These are phyloP conservation scores for Geotrichum cucujoidarum DNA, from an alignment of 1,139 yeast genomes.

Conservation along the genomic window DNA sequence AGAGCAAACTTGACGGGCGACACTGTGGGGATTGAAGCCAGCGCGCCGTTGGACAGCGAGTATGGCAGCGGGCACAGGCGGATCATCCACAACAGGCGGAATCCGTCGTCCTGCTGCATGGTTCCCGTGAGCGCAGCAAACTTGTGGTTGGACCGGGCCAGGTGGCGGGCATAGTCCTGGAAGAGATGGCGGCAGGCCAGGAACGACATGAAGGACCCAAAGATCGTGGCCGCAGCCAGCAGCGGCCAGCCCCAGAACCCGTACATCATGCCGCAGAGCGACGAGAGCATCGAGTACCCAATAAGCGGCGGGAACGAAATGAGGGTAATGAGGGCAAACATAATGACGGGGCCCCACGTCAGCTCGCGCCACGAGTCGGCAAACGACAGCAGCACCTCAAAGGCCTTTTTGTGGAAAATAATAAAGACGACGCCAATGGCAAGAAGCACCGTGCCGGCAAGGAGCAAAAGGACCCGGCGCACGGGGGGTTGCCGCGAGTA, in stretches of 20 bases:
- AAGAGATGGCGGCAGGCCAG: constrained; percentile 59
- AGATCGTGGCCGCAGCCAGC: constrained; percentile 62
- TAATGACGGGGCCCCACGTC: constrained; percentile 48
- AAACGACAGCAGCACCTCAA: constrained; percentile 43
- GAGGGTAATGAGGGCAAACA: constrained; percentile 46
- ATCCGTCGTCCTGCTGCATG: constrained; percentile 55
- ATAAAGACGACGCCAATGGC: constrained; percentile 32
- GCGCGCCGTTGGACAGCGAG: constrained; percentile 85
- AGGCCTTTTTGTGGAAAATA: constrained; percentile 47
- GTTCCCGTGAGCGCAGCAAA: constrained; percentile 75
- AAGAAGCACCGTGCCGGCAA: constrained; percentile 8
- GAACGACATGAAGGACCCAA: constrained; percentile 73
- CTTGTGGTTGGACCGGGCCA: constrained; percentile 51
- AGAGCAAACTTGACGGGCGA: constrained; percentile 35
- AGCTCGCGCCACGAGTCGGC: constrained; percentile 46
- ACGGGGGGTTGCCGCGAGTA: constrained; percentile 6
- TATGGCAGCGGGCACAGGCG: constrained; percentile 91
- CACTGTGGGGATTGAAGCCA: constrained; percentile 78
- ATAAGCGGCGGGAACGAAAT: constrained; percentile 82
- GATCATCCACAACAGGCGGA: constrained; percentile 62
- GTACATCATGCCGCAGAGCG: constrained; percentile 77
- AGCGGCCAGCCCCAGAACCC: constrained; percentile 83
- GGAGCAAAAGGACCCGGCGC: not conserved
- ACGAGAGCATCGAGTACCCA: constrained; percentile 69
- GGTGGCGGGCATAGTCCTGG: constrained; percentile 51